These are phyloP conservation scores for Huiozyma naganishii DNA, from an alignment of 805 yeast species.

Conservation along the genomic window DNA sequence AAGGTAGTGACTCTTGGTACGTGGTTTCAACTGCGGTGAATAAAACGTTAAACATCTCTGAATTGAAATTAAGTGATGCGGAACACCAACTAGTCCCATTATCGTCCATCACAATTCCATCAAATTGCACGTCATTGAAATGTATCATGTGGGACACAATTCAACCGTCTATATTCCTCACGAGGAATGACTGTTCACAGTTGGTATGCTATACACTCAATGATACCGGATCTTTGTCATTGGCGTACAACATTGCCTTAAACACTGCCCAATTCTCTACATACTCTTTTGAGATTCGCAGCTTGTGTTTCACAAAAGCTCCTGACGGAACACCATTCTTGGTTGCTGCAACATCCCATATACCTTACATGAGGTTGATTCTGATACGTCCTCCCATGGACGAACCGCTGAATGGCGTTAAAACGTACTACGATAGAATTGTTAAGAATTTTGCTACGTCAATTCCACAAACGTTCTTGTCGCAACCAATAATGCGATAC, in stretches of 20 bases:
- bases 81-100: slow-evolving; percentile 5
- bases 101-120: slow-evolving; percentile 30
- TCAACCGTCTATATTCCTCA: slow-evolving; percentile 37
- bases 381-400: slow-evolving; percentile 35
- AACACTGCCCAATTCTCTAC: slow-evolving; percentile 66
- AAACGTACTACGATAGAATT: slow-evolving; percentile 17
- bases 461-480: slow-evolving; percentile 20
- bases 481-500: slow-evolving; percentile 20
- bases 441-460: slow-evolving; percentile 21
- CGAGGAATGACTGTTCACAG: slow-evolving; percentile 50
- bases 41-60: slow-evolving; percentile 31
- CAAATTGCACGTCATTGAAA: slow-evolving; percentile 45
- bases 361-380: slow-evolving; percentile 64
- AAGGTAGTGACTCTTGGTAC: slow-evolving; percentile 14
- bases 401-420: background rate
- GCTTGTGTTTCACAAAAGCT: slow-evolving; percentile 5
- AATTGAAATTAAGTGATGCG: slow-evolving; percentile 13
- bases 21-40: slow-evolving; percentile 56
- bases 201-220: slow-evolving; percentile 33
- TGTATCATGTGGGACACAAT: slow-evolving; percentile 14
- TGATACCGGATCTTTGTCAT: slow-evolving; percentile 18
- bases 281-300: slow-evolving; percentile 38
- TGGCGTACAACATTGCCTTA: slow-evolving; percentile 41
- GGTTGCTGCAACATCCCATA: slow-evolving; percentile 65
- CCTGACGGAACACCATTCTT: slow-evolving; percentile 18